Conservation (phyloP, 805 yeast genomes). For the Metschnikowia matae region DNA sequence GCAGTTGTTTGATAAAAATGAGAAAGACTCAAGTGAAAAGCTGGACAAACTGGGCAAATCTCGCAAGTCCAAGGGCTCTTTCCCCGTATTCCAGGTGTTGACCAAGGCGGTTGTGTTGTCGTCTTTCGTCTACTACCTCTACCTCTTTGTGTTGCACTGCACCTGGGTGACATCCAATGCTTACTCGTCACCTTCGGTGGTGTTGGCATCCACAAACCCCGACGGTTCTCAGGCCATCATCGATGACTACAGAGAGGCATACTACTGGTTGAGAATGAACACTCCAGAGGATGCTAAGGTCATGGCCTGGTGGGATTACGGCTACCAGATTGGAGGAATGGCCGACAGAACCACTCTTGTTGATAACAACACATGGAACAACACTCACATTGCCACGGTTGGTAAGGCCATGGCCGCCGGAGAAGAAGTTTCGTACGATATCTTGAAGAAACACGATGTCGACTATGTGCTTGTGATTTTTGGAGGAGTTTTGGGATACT, state of each 20-base stretch:
- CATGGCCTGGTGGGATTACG: conserved; percentile 99
- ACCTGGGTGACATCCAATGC: conserved; percentile 97
- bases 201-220: conserved; percentile 73
- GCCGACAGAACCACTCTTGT: conserved; percentile 98
- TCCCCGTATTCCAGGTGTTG: conserved; percentile 34
- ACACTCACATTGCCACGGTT: conserved; percentile 98
- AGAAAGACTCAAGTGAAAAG: neutral
- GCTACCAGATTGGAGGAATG: conserved; percentile 99
- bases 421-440: conserved; percentile 85
- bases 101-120: conserved; percentile 61
- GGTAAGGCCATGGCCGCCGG: conserved; percentile 95
- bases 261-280: conserved; percentile 98
- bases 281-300: conserved; percentile 94
- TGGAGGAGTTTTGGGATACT: conserved; percentile 90
- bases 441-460: conserved; percentile 86
- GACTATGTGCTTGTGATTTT: conserved; percentile 90
- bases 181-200: conserved; percentile 97
- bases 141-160: conserved; percentile 85
- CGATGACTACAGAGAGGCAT: conserved; percentile 98
- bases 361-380: conserved; percentile 99
- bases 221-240: conserved; percentile 84
- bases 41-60: conserved; percentile 3
- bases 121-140: conserved; percentile 70
- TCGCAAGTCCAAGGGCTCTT: conserved; percentile 1
- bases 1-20: conserved; percentile 24